Evolutionary conservation across 495 filamentous ascomycete genomes (phyloP).

Genomic region (Aspergillus heteromorphus): DNA sequence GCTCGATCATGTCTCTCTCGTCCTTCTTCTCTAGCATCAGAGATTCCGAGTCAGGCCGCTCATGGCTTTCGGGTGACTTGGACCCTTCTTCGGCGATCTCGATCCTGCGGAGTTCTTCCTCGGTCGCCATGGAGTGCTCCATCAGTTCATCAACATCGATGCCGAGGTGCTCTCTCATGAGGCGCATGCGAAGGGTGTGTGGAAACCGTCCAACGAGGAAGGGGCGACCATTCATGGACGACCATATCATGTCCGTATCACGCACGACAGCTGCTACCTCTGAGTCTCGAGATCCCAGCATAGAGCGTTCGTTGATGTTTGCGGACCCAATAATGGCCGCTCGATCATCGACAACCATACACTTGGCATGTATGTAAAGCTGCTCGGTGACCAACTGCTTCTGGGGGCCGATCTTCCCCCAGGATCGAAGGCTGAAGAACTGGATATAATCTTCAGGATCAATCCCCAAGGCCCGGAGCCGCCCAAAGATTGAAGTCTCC

Average conservation of each 20-base stretch:
- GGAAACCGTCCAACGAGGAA: conserved; percentile 90
- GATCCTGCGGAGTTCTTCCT: conserved; percentile 41
- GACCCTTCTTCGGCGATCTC: conserved; percentile 32
- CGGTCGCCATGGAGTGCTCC: conserved; percentile 63
- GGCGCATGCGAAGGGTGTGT: conserved; percentile 83
- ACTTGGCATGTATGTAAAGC: conserved; percentile 97
- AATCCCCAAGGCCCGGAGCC: conserved; percentile 73
- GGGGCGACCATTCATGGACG: conserved; percentile 81
- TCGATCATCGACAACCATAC: conserved; percentile 93
- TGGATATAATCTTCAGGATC: conserved; percentile 96
- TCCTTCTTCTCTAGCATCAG: conserved; percentile 39
- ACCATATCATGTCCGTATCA: conserved; percentile 91
- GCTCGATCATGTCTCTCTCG: conserved; percentile 50
- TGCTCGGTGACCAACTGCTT: conserved; percentile 88
- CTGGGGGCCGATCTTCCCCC: conserved; percentile 85
- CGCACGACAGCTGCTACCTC: conserved; percentile 88
- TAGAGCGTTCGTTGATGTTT: conserved; percentile 98
- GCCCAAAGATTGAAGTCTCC: conserved; percentile 86
- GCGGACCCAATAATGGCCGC: conserved; percentile 93
- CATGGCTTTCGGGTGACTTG: conserved; percentile 17
- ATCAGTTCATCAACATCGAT: conserved; percentile 88
- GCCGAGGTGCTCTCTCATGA: conserved; percentile 97
- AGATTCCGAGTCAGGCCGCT: conserved; percentile 29
- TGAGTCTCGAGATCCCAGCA: conserved; percentile 86
- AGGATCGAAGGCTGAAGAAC: conserved; percentile 87